Base-by-base conservation (phyloP, 2,329 filamentous ascomycete species). In the Cladophialophora chaetospira region DNA sequence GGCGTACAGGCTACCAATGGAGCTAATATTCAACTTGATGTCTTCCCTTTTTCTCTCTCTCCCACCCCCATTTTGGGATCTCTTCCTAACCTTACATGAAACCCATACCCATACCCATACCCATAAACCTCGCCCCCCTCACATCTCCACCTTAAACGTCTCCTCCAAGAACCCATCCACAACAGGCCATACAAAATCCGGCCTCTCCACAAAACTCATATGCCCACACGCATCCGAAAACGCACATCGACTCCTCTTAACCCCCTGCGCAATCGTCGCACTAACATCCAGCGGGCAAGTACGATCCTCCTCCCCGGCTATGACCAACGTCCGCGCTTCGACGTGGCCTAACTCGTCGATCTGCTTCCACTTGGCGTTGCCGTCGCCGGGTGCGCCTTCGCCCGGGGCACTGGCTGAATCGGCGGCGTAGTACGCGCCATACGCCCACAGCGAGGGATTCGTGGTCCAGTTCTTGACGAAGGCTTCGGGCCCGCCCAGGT, bases 131-230 rank as follows among this genome's bases (percentile, higher is more conserved):
- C 29, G 8, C 29, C 29, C 29, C 6, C 6, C 29, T 33, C 29
- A 33, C n/a, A n/a, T n/a, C 29, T 35, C 36, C 21, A 26, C 21
- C 60, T 61, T n/a, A n/a, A n/a, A n/a, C n/a, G n/a, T 57, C 62
- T 38, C 44, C 8, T 21, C 40, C 26, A 63, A 21, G 36, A 62
- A 63, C 10, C 47, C 47, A n/a, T 42, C 58, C 15, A 63, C 38
- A 3, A 51, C 26, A 2, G 11, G 58, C 33, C 38, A 51, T 28
- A 68, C 44, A 33, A 54, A 36, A 6, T 48, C 52, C 33, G 53
- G 62, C 47, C 61, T 57, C 60, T 68, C 67, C 29, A 68, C 63
- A 67, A 67, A 68, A 13, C 67, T 64, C 33, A 69, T 67, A 60
- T 69, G 67, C 2, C 68, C 68, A 51, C 66, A 70, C 2, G 57